phyloP scores from a whole-genome alignment of 129 eudicot genomes.

The Silybum marianum region DNA sequence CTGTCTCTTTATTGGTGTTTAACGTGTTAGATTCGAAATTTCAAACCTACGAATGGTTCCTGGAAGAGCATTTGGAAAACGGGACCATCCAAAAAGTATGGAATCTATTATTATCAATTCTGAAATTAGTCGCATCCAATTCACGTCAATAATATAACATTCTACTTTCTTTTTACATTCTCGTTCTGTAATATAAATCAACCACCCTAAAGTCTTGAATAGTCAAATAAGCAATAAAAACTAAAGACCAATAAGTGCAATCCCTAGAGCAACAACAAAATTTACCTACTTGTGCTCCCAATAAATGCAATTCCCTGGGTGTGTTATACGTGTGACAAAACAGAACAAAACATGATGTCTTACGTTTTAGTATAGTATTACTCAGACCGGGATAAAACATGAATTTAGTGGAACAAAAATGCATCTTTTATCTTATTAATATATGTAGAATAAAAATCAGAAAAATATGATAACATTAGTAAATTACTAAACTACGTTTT shows the following conservation, averaged over 20 bases:
- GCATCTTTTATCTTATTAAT: no score
- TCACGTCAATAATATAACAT: not conserved
- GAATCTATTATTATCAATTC: not conserved
- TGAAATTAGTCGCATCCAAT: no score
- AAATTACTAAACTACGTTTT: not conserved
- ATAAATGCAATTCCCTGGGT: not conserved
- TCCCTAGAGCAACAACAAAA: not conserved
- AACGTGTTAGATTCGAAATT: not conserved
- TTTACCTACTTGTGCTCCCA: not conserved
- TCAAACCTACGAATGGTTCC: not conserved
- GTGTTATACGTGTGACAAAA: not conserved
- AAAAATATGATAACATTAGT: not conserved
- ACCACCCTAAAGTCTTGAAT: not conserved
- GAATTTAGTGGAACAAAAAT: no score
- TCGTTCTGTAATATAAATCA: not conserved
- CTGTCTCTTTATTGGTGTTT: not conserved
- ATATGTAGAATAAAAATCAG: not conserved
- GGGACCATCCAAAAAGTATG: not conserved
- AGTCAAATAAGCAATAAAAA: no score
- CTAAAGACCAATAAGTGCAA: not conserved
- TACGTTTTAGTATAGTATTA: not conserved
- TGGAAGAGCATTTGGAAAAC: not conserved
- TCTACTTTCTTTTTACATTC: not conserved
- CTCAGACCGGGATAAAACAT: no score
- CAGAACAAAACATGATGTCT: not conserved